Conservation (phyloP, 2,329 filamentous ascomycete genomes). For the Alternaria panax region DNA sequence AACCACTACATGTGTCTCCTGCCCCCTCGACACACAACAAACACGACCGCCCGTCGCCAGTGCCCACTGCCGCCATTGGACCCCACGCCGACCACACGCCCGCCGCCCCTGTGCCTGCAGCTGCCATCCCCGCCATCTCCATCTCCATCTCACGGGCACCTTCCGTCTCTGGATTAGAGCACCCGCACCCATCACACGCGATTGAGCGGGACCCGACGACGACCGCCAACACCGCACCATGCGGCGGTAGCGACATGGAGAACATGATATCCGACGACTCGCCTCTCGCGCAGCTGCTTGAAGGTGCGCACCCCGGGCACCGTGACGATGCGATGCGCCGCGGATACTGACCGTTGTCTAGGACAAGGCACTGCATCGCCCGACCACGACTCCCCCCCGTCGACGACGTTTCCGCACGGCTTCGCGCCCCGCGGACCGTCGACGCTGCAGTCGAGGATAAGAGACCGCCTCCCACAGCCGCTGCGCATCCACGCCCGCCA, state of each 20-base stretch:
- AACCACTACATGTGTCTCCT: constrained; percentile 11
- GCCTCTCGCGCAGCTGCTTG: constrained; percentile 86
- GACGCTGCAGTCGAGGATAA: constrained; percentile 57
- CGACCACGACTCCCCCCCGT: constrained; percentile 25
- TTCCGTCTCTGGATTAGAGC: constrained; percentile 14
- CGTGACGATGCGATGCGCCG: constrained; percentile 6
- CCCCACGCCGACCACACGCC: constrained; percentile 14
- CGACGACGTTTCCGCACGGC: constrained; percentile 35
- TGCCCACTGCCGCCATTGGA: constrained; percentile 10
- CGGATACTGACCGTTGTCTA: constrained; percentile 34
- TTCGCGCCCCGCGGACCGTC: constrained; percentile 62
- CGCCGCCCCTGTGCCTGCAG: constrained; percentile 11
- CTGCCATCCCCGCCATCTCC: constrained; percentile 11
- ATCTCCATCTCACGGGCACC: constrained; percentile 16
- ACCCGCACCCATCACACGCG: constrained; percentile 12
- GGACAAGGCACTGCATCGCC: constrained; percentile 44
- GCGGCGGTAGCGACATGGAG: constrained; percentile 69
- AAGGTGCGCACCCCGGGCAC: constrained; percentile 60
- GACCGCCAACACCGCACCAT: constrained; percentile 34
- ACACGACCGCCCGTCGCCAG: not conserved
- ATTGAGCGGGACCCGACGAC: constrained; percentile 23
- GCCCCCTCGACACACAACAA: not conserved
- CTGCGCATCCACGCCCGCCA: constrained; percentile 50
- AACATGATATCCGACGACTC: constrained; percentile 85
- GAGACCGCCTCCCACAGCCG: constrained; percentile 58